phyloP scores from a whole-genome alignment of 106 monocot genomes.

The Agapanthus africanus region DNA sequence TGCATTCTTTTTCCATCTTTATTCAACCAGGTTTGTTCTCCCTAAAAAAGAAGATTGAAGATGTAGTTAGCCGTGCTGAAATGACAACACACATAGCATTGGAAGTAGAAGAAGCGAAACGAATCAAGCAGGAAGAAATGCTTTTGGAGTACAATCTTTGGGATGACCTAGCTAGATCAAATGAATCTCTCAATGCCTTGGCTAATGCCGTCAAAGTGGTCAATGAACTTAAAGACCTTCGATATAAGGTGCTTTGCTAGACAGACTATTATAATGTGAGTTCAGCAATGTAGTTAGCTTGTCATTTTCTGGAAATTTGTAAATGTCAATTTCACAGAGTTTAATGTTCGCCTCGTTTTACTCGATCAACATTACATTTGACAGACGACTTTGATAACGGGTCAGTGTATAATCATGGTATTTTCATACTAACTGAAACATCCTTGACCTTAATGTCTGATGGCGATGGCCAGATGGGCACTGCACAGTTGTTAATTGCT shows the following conservation, averaged over 20 bases:
- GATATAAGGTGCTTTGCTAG: slow-evolving; percentile 75
- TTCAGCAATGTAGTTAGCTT: slow-evolving; percentile 7
- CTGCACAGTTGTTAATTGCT: background rate
- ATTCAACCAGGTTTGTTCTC: slow-evolving; percentile 55
- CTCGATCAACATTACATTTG: background rate
- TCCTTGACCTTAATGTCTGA: background rate
- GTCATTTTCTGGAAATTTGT: background rate
- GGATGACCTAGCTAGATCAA: slow-evolving; percentile 49
- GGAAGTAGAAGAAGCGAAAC: slow-evolving; percentile 59
- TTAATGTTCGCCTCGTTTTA: background rate
- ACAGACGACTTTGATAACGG: background rate
- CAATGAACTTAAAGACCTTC: slow-evolving; percentile 67
- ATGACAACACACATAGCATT: slow-evolving; percentile 44
- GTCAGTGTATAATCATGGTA: background rate
- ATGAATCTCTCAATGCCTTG: slow-evolving; percentile 50
- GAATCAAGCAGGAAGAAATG: slow-evolving; percentile 48
- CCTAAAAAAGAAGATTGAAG: slow-evolving; percentile 72
- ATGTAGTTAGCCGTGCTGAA: slow-evolving; percentile 53
- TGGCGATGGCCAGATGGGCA: too few species aligned
- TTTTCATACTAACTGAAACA: background rate
- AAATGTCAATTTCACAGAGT: background rate
- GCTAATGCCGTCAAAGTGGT: slow-evolving; percentile 51
- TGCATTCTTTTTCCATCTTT: background rate
- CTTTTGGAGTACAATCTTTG: slow-evolving; percentile 46
- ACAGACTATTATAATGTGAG: slow-evolving; percentile 36